Evolutionary conservation across 257 asterid genomes (phyloP), one percentile per base, ranked within the genome.

Genomic region (Knoxia roxburghii): DNA sequence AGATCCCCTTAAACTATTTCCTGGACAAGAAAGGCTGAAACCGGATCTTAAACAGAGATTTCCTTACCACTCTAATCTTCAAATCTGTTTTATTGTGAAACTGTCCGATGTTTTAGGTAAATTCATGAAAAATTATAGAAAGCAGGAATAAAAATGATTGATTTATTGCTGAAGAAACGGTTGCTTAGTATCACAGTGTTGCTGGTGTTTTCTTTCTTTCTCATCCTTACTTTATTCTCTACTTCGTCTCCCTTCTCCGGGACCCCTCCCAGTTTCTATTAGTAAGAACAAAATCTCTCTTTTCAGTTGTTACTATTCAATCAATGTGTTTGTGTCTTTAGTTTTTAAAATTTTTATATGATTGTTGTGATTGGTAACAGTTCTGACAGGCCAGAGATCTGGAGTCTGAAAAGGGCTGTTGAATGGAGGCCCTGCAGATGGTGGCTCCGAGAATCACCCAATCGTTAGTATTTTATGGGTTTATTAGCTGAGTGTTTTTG

Each of bases 381-480:
- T 78, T 73, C 78, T 20, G 83, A 62, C 43, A 85, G 90, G 70
- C 80, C 86, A 5, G 85, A 83, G 80, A 87, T 94, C 77, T 90
- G 99, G 99, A 87, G 82, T 67, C 74, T 90, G 30, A 82, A 80
- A 61, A 85, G 97, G 72, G 18, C 84, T 73, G 77, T 82, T 71
- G 99, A 83, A 62, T 94, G 99, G 97, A 71, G 96, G 68, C 96
- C 99, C 72, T 94, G 96, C 87, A 76, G 77, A 67, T 94, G 99
- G 99, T 94, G 97, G 97, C 77, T 86, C 67, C 88, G 73, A 72
- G 87, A 81, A 29, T 76, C 65, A 54, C 88, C 81, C 26, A 69
- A 77, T 46, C 91, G 97, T 94, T 72, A 78, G 95, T 65, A 33
- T 64, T 72, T 65, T 57, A 10, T 46, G 8, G 33, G 65, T 60